phyloP scores from a whole-genome alignment of 1,284 basidiomycete species.

The Dichomitus squalens region DNA sequence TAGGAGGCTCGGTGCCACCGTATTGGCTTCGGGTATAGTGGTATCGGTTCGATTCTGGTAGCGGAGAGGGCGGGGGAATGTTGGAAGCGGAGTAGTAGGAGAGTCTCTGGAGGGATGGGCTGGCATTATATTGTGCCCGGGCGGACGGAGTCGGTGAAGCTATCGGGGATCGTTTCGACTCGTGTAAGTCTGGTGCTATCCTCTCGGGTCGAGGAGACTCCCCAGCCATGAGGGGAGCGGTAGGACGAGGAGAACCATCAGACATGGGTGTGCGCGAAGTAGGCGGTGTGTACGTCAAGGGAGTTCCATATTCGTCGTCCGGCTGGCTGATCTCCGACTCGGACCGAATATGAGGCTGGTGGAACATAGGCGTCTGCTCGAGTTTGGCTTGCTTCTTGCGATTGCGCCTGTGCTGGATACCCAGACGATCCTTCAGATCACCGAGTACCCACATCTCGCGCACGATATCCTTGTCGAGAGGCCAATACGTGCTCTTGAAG shows the following conservation, averaged over 20 bases:
- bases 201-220: slow-evolving; percentile 23
- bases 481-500: slow-evolving; percentile 63
- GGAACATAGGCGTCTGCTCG: slow-evolving; percentile 72
- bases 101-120: slow-evolving; percentile 31
- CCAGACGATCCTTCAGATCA: slow-evolving; percentile 82
- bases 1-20: slow-evolving; percentile 28
- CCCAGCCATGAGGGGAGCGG: slow-evolving; percentile 26
- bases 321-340: slow-evolving; percentile 51
- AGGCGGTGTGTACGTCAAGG: slow-evolving; percentile 14
- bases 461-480: slow-evolving; percentile 83
- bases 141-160: slow-evolving; percentile 18
- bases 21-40: slow-evolving; percentile 44
- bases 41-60: slow-evolving; percentile 46
- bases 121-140: slow-evolving; percentile 20
- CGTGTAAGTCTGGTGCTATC: slow-evolving; percentile 12
- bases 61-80: slow-evolving; percentile 61
- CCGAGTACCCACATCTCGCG: slow-evolving; percentile 90
- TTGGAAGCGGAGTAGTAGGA: slow-evolving; percentile 78
- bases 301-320: slow-evolving; percentile 21
- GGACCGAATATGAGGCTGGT: slow-evolving; percentile 61
- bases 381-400: slow-evolving; percentile 43
- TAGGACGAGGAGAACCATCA: slow-evolving; percentile 26
- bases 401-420: slow-evolving; percentile 61
- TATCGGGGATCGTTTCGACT: slow-evolving; percentile 9
- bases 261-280: slow-evolving; percentile 21